Base-by-base conservation (phyloP, 1,284 basidiomycete genomes). In the Exsudoporus floridanus region DNA sequence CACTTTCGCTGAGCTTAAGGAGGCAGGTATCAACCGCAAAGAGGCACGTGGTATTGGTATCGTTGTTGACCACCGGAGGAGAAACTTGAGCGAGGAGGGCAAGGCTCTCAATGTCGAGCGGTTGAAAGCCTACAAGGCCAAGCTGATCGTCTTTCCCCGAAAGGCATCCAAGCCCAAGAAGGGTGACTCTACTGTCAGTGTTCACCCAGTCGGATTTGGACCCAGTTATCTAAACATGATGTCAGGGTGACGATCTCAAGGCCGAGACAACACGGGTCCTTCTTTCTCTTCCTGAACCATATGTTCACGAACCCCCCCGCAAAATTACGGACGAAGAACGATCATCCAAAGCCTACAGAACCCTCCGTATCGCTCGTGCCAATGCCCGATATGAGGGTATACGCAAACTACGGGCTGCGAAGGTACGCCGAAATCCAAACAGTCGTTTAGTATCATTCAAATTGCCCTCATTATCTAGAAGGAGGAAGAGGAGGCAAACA, bases 61-160 rank as follows among this genome's bases (percentile, higher is more conserved):
- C 69, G 88, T 93, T 60, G 94, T 98, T 63, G 96, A 99, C 78
- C 94, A 98, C 83, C 84, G 96, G 75, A 88, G 97, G 80, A 86
- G 94, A 75, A 98, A 97, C 81, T 74, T 94, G 78, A 94, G 90
- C 71, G 96, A 97, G 81, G 96, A 99, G 85, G 92, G 93, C 72
- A 94, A 98, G 78, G 84, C 88, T 70, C 70, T 98, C 72, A 99
- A 99, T 76, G 90, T 97, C 53, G 93, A 96, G 77, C 84, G 96
- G 69, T 81, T 99, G 74, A 86, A 92, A 78, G 91, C 90, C 45
- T 99, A 99, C 90, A 92, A 92, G 81, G 76, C 80, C 57, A 84
- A 83, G 58, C 72, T 92, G 66, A 83, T 92, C 59, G 90, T 99
- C 76, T 96, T 98, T 88, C 96, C 96, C 73, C 88, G 92, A 76